Conservation (phyloP, 768 basidiomycete species). For the Dacryopinax primogenitus region DNA sequence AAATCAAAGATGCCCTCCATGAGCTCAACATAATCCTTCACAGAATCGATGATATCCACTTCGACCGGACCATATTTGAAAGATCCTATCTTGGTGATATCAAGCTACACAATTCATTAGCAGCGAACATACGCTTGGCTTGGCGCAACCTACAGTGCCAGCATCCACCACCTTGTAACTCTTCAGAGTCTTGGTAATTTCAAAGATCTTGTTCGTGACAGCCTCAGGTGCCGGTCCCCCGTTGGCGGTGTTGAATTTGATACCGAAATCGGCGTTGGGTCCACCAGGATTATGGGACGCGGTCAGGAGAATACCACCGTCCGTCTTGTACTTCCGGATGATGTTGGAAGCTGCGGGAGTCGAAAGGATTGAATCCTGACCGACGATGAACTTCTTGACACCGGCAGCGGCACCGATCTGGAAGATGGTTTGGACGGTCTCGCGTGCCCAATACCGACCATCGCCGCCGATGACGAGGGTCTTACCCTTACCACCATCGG, state of each 20-base stretch:
- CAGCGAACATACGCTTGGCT: background rate
- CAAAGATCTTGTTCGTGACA: conserved; percentile 91
- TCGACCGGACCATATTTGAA: conserved; percentile 67
- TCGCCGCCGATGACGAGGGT: conserved; percentile 95
- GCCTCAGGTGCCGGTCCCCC: conserved; percentile 95
- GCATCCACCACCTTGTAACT: conserved; percentile 76
- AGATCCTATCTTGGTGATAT: conserved; percentile 72
- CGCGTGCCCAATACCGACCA: conserved; percentile 82
- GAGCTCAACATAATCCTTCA: conserved; percentile 71
- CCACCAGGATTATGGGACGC: conserved; percentile 98
- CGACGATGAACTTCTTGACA: conserved; percentile 82
- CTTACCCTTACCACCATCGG: conserved; percentile 44
- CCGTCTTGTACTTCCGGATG: conserved; percentile 90
- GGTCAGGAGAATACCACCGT: conserved; percentile 92
- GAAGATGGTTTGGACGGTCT: conserved; percentile 81
- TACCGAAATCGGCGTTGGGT: conserved; percentile 95
- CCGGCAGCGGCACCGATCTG: conserved; percentile 91
- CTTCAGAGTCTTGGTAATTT: conserved; percentile 73
- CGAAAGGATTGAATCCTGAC: conserved; percentile 81
- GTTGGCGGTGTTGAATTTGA: conserved; percentile 98
- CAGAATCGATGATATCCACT: conserved; percentile 89
- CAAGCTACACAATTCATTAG: conserved; percentile 40
- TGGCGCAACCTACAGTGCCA: conserved; percentile 43
- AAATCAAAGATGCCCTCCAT: conserved; percentile 92
- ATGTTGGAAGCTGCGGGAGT: conserved; percentile 94